Base-by-base conservation (phyloP, 352 stramenopile genomes). In the Phytophthora constricta region DNA sequence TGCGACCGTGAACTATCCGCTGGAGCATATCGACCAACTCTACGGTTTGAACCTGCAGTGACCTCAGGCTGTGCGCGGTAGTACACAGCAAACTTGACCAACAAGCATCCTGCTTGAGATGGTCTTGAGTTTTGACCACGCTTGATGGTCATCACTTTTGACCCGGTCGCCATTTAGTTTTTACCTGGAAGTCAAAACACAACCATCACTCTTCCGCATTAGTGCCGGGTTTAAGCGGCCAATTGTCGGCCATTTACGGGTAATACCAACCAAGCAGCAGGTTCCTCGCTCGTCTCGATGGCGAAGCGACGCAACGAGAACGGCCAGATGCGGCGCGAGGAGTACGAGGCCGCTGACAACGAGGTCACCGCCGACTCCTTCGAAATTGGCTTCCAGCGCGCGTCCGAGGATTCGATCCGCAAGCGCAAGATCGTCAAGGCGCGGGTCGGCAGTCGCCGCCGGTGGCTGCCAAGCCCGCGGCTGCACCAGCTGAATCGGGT, bases 281-380 rank as follows among this genome's bases (percentile, higher is more conserved):
- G n/a, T 52, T 11, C 19, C 41, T 20, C 41, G 10, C 20, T 16
- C 33, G 51, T 23, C 19, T n/a, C n/a, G 13, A 92, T 94, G 84
- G 81, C 83, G 8, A 96, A 96, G 86, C 88, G 88, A 62, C 86
- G 84, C 27, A 96, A 81, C 65, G 88, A 95, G 68, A 91, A 91
- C 62, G 84, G 82, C 8, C 88, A 96, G 73, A 89, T 94, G 78
- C 85, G 88, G 65, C 86, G 87, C 31, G 88, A 96, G 65, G 86
- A 96, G 34, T 95, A 91, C 74, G 88, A 95, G 52, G 82, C 82
- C 9, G 67, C 68, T 11, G 77, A 89, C 42, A 72, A 82, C 20
- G 73, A 70, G n/a, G 63, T 77, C 26, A 62, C 58, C 37, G 63
- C 65, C 37, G 72, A 85, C 55, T 79, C 79, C 8, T 84, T 78